A percentile compares a stretch with the other conserved stretches of the same genome.
Conservation (phyloP, 176 grass and related monocot species). For the Typha latifolia region DNA sequence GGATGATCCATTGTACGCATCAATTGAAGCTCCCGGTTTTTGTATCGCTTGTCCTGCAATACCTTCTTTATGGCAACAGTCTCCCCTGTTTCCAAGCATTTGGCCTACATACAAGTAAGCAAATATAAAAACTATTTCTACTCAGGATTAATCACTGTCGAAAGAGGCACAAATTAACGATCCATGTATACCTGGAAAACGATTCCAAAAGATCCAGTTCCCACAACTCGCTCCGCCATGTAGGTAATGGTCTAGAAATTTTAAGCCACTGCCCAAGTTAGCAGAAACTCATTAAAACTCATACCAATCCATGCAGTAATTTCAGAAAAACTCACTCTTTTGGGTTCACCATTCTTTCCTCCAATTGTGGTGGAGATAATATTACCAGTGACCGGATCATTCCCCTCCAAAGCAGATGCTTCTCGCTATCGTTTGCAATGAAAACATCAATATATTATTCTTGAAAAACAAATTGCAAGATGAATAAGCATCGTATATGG, state of each 20-base stretch:
- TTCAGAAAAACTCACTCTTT: slow-evolving; percentile 46
- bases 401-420: slow-evolving; percentile 34
- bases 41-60: slow-evolving; percentile 51
- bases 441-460: background rate
- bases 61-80: slow-evolving; percentile 70
- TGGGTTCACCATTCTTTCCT: slow-evolving; percentile 96
- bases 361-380: slow-evolving; percentile 99
- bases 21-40: slow-evolving; percentile 58
- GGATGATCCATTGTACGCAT: slow-evolving; percentile 54
- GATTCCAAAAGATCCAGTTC: slow-evolving; percentile 74
- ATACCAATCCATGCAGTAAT: background rate
- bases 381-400: slow-evolving; percentile 71
- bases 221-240: slow-evolving; percentile 67
- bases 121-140: background rate
- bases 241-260: slow-evolving; percentile 60
- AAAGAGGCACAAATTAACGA: background rate
- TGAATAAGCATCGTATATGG: background rate
- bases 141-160: background rate
- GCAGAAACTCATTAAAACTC: background rate
- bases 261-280: background rate
- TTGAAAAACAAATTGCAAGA: slow-evolving; percentile 6
- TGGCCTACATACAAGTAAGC: slow-evolving; percentile 31
- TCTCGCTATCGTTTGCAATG: slow-evolving; percentile 22
- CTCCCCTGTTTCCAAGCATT: slow-evolving; percentile 61
- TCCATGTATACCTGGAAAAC: slow-evolving; percentile 47